Base-by-base conservation (phyloP, 768 basidiomycete species). In the Calocybe cyanea region DNA sequence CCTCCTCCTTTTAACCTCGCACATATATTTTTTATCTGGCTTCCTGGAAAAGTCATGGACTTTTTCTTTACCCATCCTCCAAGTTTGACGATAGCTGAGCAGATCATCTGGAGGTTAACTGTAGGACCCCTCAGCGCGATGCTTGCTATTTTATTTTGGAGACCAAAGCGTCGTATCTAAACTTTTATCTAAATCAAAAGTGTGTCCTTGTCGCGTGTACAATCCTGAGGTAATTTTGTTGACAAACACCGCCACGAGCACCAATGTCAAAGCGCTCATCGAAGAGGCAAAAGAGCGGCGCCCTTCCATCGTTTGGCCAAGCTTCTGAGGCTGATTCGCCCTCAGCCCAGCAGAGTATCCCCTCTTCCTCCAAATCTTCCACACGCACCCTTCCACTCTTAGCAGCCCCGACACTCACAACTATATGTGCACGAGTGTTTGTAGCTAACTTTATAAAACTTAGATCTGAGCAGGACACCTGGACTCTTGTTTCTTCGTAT, bases 1-100 rank as follows among this genome's bases (percentile, higher is more conserved):
- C 77, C 77, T 2, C 65, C 76, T 4, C 80, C 78, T 0, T 67
- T 81, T 57, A 81, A 77, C 58, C 44, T 81, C 38, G 24, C 78
- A 3, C 62, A 56, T 24, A 30, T 60, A 5, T 4, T 63, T 25
- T 30, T 64, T 6, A 48, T 70, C 43, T 30, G 38, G 10, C 23
- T 58, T 20, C 63, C 63, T 2, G 49, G 41, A 11, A 41, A 36
- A 7, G 33, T 53, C n/a, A 41, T 57, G 11, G 32, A 38, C 17
- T 9, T 56, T 13, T 51, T 58, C 7, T 61, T 64, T 17, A 42
- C 52, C 20, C 58, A 48, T 20, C 43, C 50, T 11, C 38, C 33
- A 3, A 49, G 55, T 17, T 24, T 55, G 2, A 35, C 19, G 7
- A 46, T 30, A 17, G 47, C 63, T 10, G 66, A 74, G 51, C 57